Evolutionary conservation across 1,284 basidiomycete species (phyloP).

Genomic region (Earliella scabrosa): DNA sequence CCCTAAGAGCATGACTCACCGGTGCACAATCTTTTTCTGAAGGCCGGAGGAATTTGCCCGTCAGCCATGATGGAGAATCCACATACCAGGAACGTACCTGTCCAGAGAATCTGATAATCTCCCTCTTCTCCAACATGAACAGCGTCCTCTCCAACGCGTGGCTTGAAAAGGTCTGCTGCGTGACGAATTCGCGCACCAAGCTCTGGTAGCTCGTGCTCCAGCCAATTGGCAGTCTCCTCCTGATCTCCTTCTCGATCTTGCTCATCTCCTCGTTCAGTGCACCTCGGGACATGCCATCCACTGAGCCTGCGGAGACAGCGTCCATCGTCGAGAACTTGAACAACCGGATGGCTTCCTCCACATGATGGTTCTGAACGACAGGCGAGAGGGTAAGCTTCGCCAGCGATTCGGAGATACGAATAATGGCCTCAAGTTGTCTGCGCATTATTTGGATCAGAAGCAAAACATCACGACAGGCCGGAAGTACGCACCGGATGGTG

Average conservation of each 20-base stretch:
- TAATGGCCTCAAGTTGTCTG: constrained; percentile 98
- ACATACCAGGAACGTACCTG: constrained; percentile 49
- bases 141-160: constrained; percentile 94
- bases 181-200: constrained; percentile 95
- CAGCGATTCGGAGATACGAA: constrained; percentile 96
- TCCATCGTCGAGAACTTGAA: constrained; percentile 99
- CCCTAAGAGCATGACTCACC: constrained; percentile 22
- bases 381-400: constrained; percentile 94
- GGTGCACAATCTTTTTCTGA: constrained; percentile 33
- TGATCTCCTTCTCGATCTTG: constrained; percentile 91
- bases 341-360: constrained; percentile 96
- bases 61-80: constrained; percentile 1
- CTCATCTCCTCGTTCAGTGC: constrained; percentile 95
- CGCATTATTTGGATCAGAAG: neutral
- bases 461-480: neutral
- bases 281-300: constrained; percentile 91
- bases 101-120: constrained; percentile 89
- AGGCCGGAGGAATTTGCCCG: neutral
- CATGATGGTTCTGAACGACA: constrained; percentile 90
- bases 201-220: constrained; percentile 97
- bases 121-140: constrained; percentile 94
- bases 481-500: constrained; percentile 80
- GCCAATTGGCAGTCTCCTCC: constrained; percentile 89
- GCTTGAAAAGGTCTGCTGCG: constrained; percentile 87
- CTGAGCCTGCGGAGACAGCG: constrained; percentile 91